Base-by-base conservation (phyloP, 2,329 filamentous ascomycete genomes). In the Fusarium sp. region DNA sequence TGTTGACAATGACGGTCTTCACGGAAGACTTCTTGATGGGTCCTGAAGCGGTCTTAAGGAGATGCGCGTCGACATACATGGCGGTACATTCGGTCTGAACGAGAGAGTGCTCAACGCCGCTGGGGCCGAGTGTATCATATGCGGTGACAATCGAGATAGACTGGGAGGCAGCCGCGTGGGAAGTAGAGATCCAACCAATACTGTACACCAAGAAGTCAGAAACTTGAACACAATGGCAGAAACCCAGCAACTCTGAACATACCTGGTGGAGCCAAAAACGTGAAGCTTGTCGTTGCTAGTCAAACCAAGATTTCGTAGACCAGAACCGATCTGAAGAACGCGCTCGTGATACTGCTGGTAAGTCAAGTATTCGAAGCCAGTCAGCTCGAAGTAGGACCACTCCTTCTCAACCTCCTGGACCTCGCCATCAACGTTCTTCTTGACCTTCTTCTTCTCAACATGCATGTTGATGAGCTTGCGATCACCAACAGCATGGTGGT, bases 111-210 rank as follows among this genome's bases (percentile, higher is more conserved):
- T 91, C 89, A 67, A 97, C 87, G 46, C 94, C 94, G 65, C 90
- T 88, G 74, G 93, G 87, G 54, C 94, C 94, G 44, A 97, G 90
- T 30, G 94, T 97, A 79, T 97, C 94, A 80, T 97, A 97, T 50
- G 94, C 94, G 45, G 95, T 98, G 50, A 97, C 95, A 71, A 97
- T 94, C 61, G 92, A 89, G 78, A 97, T 88, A 44, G 92, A 94
- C 80, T 98, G 95, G 17, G 94, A 94, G 20, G 89, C 82, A 87
- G 91, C 83, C 44, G 81, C 86, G 77, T 96, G 93, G 46, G 94
- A 92, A 73, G 92, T 88, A 55, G 90, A 88, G 68, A 97, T 85
- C 95, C 95, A 98, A 81, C 93, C 87, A 51, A 89, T 86, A 78
- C 92, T 93, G 56, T 7, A 51, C 19, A 13, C 22, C 13, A 8